A percentile compares a stretch with the other conserved stretches of the same genome.
Evolutionary conservation across 73 alveolate genomes (phyloP).

Genomic region (Paramecium octaurelia): DNA sequence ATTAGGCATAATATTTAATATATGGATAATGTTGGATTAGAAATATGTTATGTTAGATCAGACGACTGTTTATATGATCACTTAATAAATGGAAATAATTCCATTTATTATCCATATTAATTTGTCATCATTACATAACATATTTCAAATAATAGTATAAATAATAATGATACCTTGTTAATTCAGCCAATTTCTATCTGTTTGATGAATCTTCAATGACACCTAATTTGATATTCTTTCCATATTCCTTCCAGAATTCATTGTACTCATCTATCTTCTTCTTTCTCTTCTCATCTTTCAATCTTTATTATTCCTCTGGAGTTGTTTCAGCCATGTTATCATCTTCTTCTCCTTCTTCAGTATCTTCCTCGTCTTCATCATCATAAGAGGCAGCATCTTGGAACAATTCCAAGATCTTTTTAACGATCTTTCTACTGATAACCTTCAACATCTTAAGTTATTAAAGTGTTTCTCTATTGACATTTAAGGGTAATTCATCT

Average conservation of each 20-base stretch:
- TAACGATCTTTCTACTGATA: constrained; percentile 92
- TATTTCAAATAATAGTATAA: not conserved
- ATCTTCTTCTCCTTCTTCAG: constrained; percentile 86
- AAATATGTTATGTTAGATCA: not conserved
- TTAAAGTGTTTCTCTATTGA: constrained; percentile 97
- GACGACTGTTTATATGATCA: not conserved
- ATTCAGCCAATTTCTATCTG: constrained; percentile 95
- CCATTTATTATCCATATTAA: not conserved
- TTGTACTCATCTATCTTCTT: constrained; percentile 67
- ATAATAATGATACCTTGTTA: constrained; percentile 83
- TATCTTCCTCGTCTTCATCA: constrained; percentile 86
- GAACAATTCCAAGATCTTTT: constrained; percentile 90
- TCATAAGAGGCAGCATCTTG: constrained; percentile 88
- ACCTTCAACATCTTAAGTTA: constrained; percentile 96
- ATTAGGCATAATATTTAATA: not conserved
- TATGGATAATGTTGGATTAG: not conserved
- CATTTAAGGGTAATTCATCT: constrained; percentile 98
- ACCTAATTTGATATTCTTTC: constrained; percentile 97
- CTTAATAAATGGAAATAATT: not conserved
- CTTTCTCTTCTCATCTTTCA: constrained; percentile 75
- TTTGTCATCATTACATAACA: not conserved
- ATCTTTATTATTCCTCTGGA: constrained; percentile 75
- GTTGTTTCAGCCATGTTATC: constrained; percentile 72
- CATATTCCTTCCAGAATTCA: constrained; percentile 95
- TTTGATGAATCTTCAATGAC: constrained; percentile 98